phyloP scores from a whole-genome alignment of 441 rosid genomes.

The Eutrema salsugineum region DNA sequence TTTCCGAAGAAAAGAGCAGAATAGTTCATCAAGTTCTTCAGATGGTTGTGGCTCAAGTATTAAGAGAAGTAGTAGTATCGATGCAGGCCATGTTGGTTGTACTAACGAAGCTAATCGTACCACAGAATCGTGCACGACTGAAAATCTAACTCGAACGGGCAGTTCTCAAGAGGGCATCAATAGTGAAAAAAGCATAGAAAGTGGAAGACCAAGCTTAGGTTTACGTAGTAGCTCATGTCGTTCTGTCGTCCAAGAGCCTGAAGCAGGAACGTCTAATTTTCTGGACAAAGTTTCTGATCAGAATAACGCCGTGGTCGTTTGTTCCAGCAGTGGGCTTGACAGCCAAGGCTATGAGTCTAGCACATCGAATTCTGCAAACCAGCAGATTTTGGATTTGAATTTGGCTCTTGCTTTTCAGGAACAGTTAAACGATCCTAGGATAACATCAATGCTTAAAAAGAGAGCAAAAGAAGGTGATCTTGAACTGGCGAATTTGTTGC shows the following conservation, averaged over 20 bases:
- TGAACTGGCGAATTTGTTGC: conserved; percentile 84
- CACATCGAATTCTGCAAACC: conserved; percentile 82
- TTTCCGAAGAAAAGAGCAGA: conserved; percentile 89
- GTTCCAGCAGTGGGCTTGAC: conserved; percentile 92
- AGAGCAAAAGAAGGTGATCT: conserved; percentile 82
- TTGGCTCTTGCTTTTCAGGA: conserved; percentile 92
- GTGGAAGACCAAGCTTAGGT: conserved; percentile 97
- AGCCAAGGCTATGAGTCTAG: conserved; percentile 98
- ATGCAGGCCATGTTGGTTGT: conserved; percentile 71
- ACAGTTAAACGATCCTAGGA: conserved; percentile 88
- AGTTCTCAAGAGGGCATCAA: conserved; percentile 84
- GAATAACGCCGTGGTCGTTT: conserved; percentile 52
- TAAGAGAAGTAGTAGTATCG: conserved; percentile 92
- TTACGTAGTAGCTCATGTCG: conserved; percentile 89
- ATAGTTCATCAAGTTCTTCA: conserved; percentile 95
- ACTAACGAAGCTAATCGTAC: conserved; percentile 61
- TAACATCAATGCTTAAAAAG: conserved; percentile 82
- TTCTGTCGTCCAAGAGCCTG: conserved; percentile 87
- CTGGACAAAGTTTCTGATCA: conserved; percentile 72
- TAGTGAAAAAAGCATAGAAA: conserved; percentile 96
- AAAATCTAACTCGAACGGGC: conserved; percentile 58
- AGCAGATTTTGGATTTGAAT: conserved; percentile 82
- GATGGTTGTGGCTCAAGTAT: conserved; percentile 99
- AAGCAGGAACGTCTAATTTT: conserved; percentile 57
- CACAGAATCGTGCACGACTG: conserved; percentile 47